Evolutionary conservation across 2,329 filamentous ascomycete genomes (phyloP).

Genomic region (Neonectria ditissima): DNA sequence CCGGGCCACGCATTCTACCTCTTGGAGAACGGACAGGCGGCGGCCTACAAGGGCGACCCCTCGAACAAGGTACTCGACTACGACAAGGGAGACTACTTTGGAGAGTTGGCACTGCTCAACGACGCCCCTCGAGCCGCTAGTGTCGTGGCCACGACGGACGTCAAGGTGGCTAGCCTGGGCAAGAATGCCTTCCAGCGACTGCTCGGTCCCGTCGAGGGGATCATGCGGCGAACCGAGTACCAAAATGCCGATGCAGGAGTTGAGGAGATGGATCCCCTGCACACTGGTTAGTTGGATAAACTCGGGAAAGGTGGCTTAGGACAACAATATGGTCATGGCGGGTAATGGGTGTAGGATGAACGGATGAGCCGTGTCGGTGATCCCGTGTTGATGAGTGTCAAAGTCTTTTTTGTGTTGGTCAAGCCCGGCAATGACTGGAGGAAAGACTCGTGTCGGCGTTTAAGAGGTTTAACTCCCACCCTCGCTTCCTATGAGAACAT

Average conservation of each 20-base stretch:
- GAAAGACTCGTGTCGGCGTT: constrained; percentile 44
- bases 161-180: constrained; percentile 92
- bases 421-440: constrained; percentile 35
- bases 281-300: constrained; percentile 48
- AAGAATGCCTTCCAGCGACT: constrained; percentile 96
- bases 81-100: constrained; percentile 95
- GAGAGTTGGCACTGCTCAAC: constrained; percentile 92
- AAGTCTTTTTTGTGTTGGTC: constrained; percentile 27
- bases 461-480: constrained; percentile 47
- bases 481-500: constrained; percentile 51
- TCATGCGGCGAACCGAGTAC: constrained; percentile 85
- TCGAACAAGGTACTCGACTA: constrained; percentile 82
- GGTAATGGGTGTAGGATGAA: constrained; percentile 23
- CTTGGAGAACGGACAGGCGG: constrained; percentile 86
- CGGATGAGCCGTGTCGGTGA: constrained; percentile 23
- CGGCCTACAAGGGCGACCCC: constrained; percentile 83
- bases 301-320: constrained; percentile 2
- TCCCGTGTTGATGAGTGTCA: constrained; percentile 23
- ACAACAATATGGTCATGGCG: constrained; percentile 13
- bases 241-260: constrained; percentile 70
- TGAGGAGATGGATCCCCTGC: constrained; percentile 76
- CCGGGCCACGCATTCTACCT: constrained; percentile 93
- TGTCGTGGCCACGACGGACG: constrained; percentile 83
- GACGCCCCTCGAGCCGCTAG: constrained; percentile 94
- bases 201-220: constrained; percentile 91